These are phyloP conservation scores for Ogataea populi-albae DNA, from an alignment of 805 yeast species.

Conservation along the genomic window DNA sequence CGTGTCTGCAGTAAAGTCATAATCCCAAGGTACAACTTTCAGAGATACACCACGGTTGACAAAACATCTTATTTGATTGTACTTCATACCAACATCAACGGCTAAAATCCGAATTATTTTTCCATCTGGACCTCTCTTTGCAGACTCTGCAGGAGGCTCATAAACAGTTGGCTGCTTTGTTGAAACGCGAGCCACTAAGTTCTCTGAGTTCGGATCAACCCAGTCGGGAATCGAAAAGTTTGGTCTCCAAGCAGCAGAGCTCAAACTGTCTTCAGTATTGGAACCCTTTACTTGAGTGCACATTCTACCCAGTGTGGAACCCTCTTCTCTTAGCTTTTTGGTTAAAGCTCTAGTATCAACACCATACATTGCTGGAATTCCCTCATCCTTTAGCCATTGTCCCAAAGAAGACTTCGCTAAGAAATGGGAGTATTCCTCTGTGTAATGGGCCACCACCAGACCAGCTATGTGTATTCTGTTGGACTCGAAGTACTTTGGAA, in stretches of 20 bases:
- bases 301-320: slow-evolving; percentile 90
- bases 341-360: slow-evolving; percentile 96
- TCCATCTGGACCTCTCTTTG: slow-evolving; percentile 65
- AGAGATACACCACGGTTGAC: slow-evolving; percentile 95
- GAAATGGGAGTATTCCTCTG: slow-evolving; percentile 92
- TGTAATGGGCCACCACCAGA: slow-evolving; percentile 92
- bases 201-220: slow-evolving; percentile 88
- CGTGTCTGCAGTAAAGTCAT: slow-evolving; percentile 74
- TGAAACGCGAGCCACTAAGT: slow-evolving; percentile 90
- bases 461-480: slow-evolving; percentile 93
- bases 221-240: slow-evolving; percentile 78
- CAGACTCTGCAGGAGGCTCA: slow-evolving; percentile 58
- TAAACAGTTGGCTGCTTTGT: slow-evolving; percentile 71
- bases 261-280: slow-evolving; percentile 32
- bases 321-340: slow-evolving; percentile 85
- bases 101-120: slow-evolving; percentile 80
- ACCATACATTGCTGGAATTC: slow-evolving; percentile 95
- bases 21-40: slow-evolving; percentile 93
- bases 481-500: slow-evolving; percentile 94
- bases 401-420: slow-evolving; percentile 91
- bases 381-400: slow-evolving; percentile 87
- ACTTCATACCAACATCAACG: slow-evolving; percentile 97
- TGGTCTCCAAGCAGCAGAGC: slow-evolving; percentile 50
- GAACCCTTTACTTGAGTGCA: slow-evolving; percentile 51
- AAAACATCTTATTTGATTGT: slow-evolving; percentile 95